Conservation (phyloP, 2,329 filamentous ascomycete genomes). For the Sclerotinia spermophila region DNA sequence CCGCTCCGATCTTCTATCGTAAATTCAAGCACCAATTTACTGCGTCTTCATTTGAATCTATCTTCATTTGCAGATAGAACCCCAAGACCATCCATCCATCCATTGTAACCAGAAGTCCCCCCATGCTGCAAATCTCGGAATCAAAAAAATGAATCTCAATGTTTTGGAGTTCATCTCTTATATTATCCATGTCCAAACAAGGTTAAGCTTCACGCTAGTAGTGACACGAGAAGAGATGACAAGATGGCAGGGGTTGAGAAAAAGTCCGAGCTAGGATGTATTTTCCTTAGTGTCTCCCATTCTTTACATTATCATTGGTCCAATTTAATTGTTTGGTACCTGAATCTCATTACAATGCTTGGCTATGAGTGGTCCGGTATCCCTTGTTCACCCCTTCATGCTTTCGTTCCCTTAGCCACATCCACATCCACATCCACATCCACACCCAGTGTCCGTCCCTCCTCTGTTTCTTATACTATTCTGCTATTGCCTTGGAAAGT, state of each 20-base stretch:
- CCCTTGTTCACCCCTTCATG: constrained; percentile 9
- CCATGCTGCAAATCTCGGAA: not conserved
- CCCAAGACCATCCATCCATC: not conserved
- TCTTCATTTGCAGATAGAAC: not conserved
- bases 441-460: not conserved
- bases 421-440: constrained; percentile 2
- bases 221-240: not conserved
- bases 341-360: constrained; percentile 3
- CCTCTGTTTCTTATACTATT: not conserved
- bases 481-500: not conserved
- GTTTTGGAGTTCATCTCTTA: not conserved
- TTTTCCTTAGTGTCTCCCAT: not conserved
- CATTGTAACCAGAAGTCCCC: too few relatives aligned
- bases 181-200: not conserved
- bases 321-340: not conserved
- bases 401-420: constrained; percentile 1
- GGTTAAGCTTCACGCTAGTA: not conserved
- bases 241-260: accelerated
- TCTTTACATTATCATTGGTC: not conserved
- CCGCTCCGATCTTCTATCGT: not conserved
- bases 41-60: not conserved
- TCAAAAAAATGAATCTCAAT: constrained; percentile 7
- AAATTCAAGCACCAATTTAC: not conserved
- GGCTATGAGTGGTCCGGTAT: not conserved
- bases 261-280: not conserved